Conservation (phyloP, 2,329 filamentous ascomycete genomes). For the Verticillium dahliae region DNA sequence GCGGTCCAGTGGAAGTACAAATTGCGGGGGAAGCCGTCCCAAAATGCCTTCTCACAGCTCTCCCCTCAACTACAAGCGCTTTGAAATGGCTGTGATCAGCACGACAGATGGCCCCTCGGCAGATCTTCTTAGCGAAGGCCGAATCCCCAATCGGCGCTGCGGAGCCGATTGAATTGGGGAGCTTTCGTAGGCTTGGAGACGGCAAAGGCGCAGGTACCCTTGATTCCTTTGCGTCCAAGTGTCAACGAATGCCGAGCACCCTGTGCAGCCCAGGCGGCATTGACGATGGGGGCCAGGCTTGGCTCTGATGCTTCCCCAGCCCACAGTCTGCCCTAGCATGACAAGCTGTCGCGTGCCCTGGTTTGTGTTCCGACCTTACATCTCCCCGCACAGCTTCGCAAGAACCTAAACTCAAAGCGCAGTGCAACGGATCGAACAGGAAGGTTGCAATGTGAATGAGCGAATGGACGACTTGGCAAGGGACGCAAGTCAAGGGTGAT, state of each 20-base stretch:
- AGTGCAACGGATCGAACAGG: no score
- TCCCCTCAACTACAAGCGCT: not conserved
- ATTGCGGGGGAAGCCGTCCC: not conserved
- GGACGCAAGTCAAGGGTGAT: no score
- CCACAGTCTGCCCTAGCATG: no score
- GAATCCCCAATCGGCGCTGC: not conserved
- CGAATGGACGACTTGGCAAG: no score
- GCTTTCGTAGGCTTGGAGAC: not conserved
- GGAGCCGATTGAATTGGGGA: not conserved
- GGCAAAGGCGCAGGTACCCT: not conserved
- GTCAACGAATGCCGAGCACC: not conserved
- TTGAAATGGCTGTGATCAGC: not conserved
- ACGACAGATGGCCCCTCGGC: not conserved
- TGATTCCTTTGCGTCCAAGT: not conserved
- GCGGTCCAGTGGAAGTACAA: not conserved
- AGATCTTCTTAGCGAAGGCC: not conserved
- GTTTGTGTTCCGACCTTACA: no score
- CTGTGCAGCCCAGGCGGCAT: not conserved
- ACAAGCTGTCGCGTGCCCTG: no score
- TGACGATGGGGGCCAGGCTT: not conserved
- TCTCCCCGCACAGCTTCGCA: no score
- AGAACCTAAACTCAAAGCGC: no score
- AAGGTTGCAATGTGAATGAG: no score
- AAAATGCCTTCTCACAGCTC: not conserved
- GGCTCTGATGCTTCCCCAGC: no score